Conservation (phyloP, 164 flowering plant species). For the Saururus chinensis region DNA sequence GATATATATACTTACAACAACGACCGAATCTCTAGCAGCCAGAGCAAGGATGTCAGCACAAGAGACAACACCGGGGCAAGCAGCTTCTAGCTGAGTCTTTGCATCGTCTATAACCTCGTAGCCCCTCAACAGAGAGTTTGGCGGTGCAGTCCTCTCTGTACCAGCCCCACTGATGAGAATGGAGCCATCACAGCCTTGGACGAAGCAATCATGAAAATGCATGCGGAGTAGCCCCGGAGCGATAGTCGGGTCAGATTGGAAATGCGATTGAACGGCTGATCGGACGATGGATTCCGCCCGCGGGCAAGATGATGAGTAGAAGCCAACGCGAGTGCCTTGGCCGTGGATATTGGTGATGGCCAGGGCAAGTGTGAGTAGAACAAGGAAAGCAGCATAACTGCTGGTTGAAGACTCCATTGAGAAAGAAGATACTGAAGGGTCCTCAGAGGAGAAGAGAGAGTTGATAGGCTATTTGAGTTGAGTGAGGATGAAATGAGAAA, state of each 20-base stretch:
- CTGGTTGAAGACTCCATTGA: neutral
- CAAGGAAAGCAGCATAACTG: neutral
- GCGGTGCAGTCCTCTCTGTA: slow-evolving; percentile 40
- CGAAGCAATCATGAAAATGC: slow-evolving; percentile 74
- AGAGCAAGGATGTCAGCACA: slow-evolving; percentile 66
- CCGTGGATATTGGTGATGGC: slow-evolving; percentile 8
- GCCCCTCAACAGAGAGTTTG: slow-evolving; percentile 34
- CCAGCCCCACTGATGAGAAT: slow-evolving; percentile 33
- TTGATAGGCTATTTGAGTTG: too few species aligned
- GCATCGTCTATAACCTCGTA: slow-evolving; percentile 49
- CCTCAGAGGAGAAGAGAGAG: too few species aligned
- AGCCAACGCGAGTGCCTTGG: slow-evolving; percentile 35
- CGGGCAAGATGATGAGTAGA: slow-evolving; percentile 36
- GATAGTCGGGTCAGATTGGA: slow-evolving; percentile 20
- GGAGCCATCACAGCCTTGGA: slow-evolving; percentile 63
- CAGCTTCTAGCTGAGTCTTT: slow-evolving; percentile 43
- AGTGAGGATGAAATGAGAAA: too few species aligned
- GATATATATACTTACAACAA: slow-evolving; percentile 23
- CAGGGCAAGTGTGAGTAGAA: neutral
- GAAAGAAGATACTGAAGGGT: neutral
- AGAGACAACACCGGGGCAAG: slow-evolving; percentile 62
- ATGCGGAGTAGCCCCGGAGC: slow-evolving; percentile 52
- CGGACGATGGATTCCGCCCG: slow-evolving; percentile 35
- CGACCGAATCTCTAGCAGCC: slow-evolving; percentile 59
- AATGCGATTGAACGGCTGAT: slow-evolving; percentile 23